Conservation (phyloP, 495 filamentous ascomycete species). For the Aspergillus sclerotiicarbonarius region DNA sequence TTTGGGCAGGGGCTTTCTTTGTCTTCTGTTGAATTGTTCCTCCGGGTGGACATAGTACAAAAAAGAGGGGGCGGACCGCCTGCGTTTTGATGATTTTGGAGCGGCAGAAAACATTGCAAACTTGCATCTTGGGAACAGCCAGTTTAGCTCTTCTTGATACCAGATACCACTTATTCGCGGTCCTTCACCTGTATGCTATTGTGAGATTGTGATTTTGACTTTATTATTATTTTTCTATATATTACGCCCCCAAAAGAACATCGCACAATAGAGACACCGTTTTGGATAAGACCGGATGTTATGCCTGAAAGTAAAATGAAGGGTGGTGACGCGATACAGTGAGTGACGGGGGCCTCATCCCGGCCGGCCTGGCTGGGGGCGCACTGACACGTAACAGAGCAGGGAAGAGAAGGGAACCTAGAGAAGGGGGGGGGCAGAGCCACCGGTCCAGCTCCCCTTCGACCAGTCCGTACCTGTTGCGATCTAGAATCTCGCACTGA, state of each 20-base stretch:
- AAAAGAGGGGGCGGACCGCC: conserved; percentile 10
- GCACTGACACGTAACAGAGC: conserved; percentile 20
- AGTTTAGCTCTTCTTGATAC: conserved; percentile 30
- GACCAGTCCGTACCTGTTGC: neutral
- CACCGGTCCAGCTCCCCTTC: neutral
- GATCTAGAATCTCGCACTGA: neutral
- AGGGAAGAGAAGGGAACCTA: neutral
- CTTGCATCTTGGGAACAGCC: conserved; percentile 15
- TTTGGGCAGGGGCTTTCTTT: conserved; percentile 18
- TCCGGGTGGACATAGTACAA: conserved; percentile 8
- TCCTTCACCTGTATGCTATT: conserved; percentile 21
- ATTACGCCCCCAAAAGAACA: neutral
- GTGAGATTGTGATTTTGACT: neutral
- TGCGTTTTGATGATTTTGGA: conserved; percentile 11
- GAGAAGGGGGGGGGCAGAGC: neutral
- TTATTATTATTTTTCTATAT: neutral
- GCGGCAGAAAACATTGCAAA: conserved; percentile 14
- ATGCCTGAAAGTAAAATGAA: too few species aligned
- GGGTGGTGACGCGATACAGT: too few species aligned
- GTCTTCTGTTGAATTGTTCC: conserved; percentile 17
- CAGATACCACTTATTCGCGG: conserved; percentile 34
- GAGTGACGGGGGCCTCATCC: too few species aligned
- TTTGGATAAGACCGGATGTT: neutral
- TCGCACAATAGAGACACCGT: neutral
- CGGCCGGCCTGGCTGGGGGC: neutral